Evolutionary conservation across 2,329 filamentous ascomycete genomes (phyloP), one percentile per base, ranked within the genome.

Genomic region (Chaetothyriales sp.): DNA sequence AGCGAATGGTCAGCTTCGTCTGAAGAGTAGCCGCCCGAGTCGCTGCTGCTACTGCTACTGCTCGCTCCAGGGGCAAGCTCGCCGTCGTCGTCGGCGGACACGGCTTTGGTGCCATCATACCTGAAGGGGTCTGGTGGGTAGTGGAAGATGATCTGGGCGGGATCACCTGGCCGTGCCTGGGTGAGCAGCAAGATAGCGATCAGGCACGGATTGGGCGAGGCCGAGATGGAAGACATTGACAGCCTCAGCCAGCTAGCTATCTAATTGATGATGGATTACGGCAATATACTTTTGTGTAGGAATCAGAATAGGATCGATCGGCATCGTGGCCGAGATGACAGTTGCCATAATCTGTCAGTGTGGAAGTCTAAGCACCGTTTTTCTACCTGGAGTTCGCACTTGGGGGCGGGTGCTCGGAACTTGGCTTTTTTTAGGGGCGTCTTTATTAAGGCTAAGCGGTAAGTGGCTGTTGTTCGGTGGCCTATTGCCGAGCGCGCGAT

Each of bases 91-190:
- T 52, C 53, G 10, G 55, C 47, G 3, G 53, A 44, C 20, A 57
- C 68, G 32, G 32, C 32, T 15, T 15, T 39, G 32, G 9, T 12
- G 7, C 32, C 10, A 15, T 39, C 32, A 39, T 39, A 15, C 12
- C 12, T 39, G 32, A 15, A 39, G 66, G 52, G 65, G 54, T 53
- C 58, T 64, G 81, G 76, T n/a, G 87, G 87, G 62, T 92, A 92
- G 66, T 94, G 86, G 66, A 89, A 94, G 60, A 92, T 83, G 60
- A 92, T 83, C 56, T 81, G 79, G 39, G 87, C 84, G 15, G 86
- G 86, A 25, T 87, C 84, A 15, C 87, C 86, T 59, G 86, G 83
- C 57, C 83, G 80, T 32, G 84, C 85, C 57, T 84, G 78, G 60
- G 86, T 79, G 57, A 88, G 79, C 42, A 90, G 76, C 48, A 86